A percentile compares a stretch with the other conserved stretches of the same genome.
phyloP scores from a whole-genome alignment of 257 asterid species.

The Sherardia arvensis region DNA sequence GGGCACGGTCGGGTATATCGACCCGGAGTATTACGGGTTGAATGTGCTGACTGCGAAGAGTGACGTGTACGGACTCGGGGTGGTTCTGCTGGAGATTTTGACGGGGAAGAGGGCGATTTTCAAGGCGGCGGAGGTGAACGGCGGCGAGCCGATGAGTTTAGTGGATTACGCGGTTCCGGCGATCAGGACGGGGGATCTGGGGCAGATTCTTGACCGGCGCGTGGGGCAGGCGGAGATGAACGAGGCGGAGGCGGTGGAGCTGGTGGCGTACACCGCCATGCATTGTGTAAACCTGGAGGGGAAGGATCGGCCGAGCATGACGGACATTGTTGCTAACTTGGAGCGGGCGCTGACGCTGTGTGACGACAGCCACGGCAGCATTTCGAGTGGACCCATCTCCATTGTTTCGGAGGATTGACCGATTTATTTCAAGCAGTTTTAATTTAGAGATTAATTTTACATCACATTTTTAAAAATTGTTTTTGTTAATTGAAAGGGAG shows the following conservation, averaged over 20 bases:
- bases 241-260: conserved; percentile 71
- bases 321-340: conserved; percentile 66
- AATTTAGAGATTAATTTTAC: not conserved
- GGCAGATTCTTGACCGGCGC: conserved; percentile 39
- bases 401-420: conserved; percentile 34
- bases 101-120: conserved; percentile 74
- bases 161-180: conserved; percentile 71
- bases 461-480: conserved; percentile 8
- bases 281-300: conserved; percentile 86
- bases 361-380: conserved; percentile 70
- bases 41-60: conserved; percentile 73
- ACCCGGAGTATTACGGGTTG: conserved; percentile 67
- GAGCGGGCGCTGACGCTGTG: conserved; percentile 67
- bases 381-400: conserved; percentile 60
- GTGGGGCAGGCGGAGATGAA: conserved; percentile 45
- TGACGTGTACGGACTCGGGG: conserved; percentile 82
- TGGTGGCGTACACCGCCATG: conserved; percentile 79
- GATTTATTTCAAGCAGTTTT: too few relatives aligned
- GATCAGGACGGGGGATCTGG: conserved; percentile 50
- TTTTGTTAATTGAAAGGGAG: not conserved
- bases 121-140: conserved; percentile 31
- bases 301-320: conserved; percentile 70
- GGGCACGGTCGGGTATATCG: conserved; percentile 79
- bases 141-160: conserved; percentile 42
- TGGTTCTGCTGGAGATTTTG: conserved; percentile 58